Evolutionary conservation across 208 protist genomes (phyloP).

Genomic region (Porcisia deanei): DNA sequence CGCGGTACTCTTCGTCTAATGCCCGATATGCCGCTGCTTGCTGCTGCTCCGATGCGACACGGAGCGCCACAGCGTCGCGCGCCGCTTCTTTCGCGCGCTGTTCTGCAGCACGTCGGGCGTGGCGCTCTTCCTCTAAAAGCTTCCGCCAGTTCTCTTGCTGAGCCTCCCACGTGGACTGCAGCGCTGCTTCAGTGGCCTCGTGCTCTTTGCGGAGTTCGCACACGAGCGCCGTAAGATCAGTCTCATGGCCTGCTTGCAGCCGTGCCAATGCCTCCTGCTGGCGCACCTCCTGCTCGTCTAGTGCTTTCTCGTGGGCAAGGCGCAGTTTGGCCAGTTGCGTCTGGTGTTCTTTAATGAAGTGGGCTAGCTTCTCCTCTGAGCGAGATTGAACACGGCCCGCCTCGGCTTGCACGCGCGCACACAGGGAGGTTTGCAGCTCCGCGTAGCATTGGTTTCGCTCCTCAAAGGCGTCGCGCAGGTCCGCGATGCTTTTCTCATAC

Average conservation of each 20-base stretch:
- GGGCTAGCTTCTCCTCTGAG: slow-evolving; percentile 26
- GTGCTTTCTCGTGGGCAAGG: slow-evolving; percentile 19
- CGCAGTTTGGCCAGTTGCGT: neutral
- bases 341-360: slow-evolving; percentile 23
- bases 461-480: slow-evolving; percentile 34
- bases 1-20: slow-evolving; percentile 21
- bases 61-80: slow-evolving; percentile 18
- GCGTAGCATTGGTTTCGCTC: slow-evolving; percentile 26
- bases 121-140: slow-evolving; percentile 6
- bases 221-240: slow-evolving; percentile 18
- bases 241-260: slow-evolving; percentile 21
- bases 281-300: slow-evolving; percentile 10
- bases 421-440: slow-evolving; percentile 26
- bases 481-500: slow-evolving; percentile 33
- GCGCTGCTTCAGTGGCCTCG: slow-evolving; percentile 14
- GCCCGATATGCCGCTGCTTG: slow-evolving; percentile 14
- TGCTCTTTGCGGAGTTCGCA: slow-evolving; percentile 14
- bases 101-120: slow-evolving; percentile 8
- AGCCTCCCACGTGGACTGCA: slow-evolving; percentile 19
- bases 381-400: slow-evolving; percentile 18
- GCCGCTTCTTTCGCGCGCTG: neutral
- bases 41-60: slow-evolving; percentile 14
- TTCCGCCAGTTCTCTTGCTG: slow-evolving; percentile 4
- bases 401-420: slow-evolving; percentile 27
- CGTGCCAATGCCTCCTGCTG: slow-evolving; percentile 27